Base-by-base conservation (phyloP, 208 protist species). In the Acanthamoeba castellanii region DNA sequence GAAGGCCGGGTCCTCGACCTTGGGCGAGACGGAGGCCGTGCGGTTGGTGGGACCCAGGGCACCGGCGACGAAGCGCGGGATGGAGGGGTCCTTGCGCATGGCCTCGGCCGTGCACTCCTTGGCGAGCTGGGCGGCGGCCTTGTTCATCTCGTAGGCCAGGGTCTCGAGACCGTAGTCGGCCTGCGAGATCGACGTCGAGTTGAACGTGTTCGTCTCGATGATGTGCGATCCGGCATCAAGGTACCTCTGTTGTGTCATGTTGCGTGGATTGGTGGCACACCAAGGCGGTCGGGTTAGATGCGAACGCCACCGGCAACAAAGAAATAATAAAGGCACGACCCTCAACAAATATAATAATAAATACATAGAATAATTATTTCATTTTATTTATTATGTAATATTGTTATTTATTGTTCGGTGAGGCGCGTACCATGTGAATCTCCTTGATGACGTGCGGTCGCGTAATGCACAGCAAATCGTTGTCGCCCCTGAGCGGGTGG, bases 201-300 rank as follows among this genome's bases (percentile, higher is more conserved):
- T 99, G 97, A 99, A 99, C 57, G 99, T 99, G 98, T 99, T 99
- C 25, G 99, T 99, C 97, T 99, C 98, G 93, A 99, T 96, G 57
- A 99, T 98, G 97, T 99, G 98, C 22, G 99, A 97, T 50, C 99
- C 99, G 13, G 99, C 98, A 47, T 98, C 96, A 37, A 99, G 97
- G 96, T 99, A 99, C 57, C 97, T 94, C 95, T 98, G 90, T 20
- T n/a, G n/a, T n/a, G n/a, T n/a, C n/a, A n/a, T 37, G 37, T 37
- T 37, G 37, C 3, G 37, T 37, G 37, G 37, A 37, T 37, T 3
- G 1, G 37, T 37, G 89, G 32, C 47, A 9, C 68, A 42, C n/a
- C 37, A 25, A 95, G 30, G 3, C 42, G 66, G 64, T 45, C 20
- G 55, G 82, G 68, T 61, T 70, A 42, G 37, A 50, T 27, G 32